Percentiles rank a stretch among this genome's conserved stretches.
Evolutionary conservation across 2,329 filamentous ascomycete genomes (phyloP).

Genomic region (Mycocentrospora acerina): DNA sequence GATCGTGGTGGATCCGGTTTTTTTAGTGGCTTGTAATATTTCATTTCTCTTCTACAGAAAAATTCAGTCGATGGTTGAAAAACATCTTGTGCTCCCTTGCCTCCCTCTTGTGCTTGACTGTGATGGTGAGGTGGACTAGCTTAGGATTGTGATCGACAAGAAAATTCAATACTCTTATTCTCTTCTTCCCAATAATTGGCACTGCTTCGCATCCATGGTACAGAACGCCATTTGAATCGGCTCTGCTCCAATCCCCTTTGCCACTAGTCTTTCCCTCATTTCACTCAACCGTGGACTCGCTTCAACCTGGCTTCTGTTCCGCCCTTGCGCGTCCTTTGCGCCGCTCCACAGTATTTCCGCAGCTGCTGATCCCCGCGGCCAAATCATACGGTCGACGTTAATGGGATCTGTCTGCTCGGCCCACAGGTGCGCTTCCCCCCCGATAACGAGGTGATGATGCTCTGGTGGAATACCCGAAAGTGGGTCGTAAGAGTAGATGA

Average conservation of each 20-base stretch:
- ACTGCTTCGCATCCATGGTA: constrained; percentile 57
- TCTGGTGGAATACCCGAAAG: constrained; percentile 63
- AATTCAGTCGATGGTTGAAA: too few relatives aligned
- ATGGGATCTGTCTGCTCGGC: constrained; percentile 72
- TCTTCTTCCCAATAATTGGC: constrained; percentile 11
- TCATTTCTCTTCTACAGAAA: too few relatives aligned
- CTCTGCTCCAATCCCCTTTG: constrained; percentile 63
- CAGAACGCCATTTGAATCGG: constrained; percentile 75
- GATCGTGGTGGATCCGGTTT: too few relatives aligned
- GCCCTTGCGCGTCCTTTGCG: constrained; percentile 62
- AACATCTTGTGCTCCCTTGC: too few relatives aligned
- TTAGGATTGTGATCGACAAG: too few relatives aligned
- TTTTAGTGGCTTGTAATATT: too few relatives aligned
- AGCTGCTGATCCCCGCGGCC: constrained; percentile 74
- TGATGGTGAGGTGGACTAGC: too few relatives aligned
- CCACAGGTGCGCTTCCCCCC: constrained; percentile 83
- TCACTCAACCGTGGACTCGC: constrained; percentile 71
- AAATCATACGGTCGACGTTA: constrained; percentile 75
- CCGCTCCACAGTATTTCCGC: constrained; percentile 83
- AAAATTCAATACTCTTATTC: too few relatives aligned
- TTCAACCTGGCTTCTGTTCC: constrained; percentile 70
- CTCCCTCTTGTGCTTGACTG: too few relatives aligned
- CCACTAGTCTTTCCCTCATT: constrained; percentile 74
- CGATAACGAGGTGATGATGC: constrained; percentile 68
- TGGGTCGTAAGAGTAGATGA: constrained; percentile 80